These are phyloP conservation scores for Sechiopsis laciniata DNA, from an alignment of 306 rosid species.

Conservation along the genomic window DNA sequence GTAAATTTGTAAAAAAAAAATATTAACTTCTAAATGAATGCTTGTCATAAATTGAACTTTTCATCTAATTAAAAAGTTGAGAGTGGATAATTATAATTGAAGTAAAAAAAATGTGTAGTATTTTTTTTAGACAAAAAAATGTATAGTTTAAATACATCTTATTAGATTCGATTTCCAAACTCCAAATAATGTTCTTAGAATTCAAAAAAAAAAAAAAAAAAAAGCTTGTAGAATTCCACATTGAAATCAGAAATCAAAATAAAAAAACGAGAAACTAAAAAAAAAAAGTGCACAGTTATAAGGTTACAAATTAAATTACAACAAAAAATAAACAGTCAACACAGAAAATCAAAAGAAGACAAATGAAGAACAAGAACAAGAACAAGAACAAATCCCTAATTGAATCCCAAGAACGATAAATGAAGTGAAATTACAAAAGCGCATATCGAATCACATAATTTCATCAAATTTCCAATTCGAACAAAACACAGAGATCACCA, in stretches of 20 bases:
- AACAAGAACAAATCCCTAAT: background rate
- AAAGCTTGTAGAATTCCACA: background rate
- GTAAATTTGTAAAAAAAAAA: no score
- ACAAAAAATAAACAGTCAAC: background rate
- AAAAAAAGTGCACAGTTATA: background rate
- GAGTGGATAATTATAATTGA: no score
- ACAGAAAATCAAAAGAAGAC: background rate
- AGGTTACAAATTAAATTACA: background rate
- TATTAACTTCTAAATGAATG: no score
- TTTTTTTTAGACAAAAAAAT: no score
- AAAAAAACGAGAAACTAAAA: background rate
- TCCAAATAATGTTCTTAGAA: no score
- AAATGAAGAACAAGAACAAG: background rate
- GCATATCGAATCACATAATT: background rate
- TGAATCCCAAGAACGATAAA: constrained; percentile 8
- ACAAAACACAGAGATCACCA: background rate
- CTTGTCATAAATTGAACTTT: no score
- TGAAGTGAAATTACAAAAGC: background rate
- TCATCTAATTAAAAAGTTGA: no score
- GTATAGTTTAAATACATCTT: no score
- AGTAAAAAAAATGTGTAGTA: no score
- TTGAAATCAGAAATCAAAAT: background rate
- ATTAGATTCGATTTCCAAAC: no score
- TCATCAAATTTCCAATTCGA: background rate
- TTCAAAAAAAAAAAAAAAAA: no score